Conservation (phyloP, 805 yeast species). For the Maudiozyma turicensis region DNA sequence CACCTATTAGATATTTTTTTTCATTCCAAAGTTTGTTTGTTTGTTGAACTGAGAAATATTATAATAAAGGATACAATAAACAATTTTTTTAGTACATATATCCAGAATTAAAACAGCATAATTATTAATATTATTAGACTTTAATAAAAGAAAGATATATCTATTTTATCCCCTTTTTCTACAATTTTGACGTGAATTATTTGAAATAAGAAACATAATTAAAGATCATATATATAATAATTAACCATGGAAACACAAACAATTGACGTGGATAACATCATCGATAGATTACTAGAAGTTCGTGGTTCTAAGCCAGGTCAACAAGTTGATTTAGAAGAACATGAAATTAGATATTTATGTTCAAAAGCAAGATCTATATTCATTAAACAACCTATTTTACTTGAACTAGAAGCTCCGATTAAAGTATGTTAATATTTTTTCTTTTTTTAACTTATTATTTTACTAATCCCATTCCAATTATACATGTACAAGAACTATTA, state of each 20-base stretch:
- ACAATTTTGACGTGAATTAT: too few relatives aligned
- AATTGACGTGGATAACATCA: constrained; percentile 93
- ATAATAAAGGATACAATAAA: too few relatives aligned
- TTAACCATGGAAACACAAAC: constrained; percentile 45
- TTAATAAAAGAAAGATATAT: too few relatives aligned
- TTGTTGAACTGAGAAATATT: too few relatives aligned
- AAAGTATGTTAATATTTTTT: constrained; percentile 43
- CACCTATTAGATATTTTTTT: too few relatives aligned
- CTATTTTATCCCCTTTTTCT: too few relatives aligned
- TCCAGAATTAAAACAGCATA: neutral
- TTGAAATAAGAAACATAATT: too few relatives aligned
- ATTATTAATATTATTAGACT: neutral
- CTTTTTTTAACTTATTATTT: neutral
- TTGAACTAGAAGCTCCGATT: constrained; percentile 95
- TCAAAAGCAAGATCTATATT: constrained; percentile 97
- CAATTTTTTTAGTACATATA: too few relatives aligned
- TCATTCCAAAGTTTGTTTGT: too few relatives aligned
- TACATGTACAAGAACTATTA: neutral
- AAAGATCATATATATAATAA: neutral
- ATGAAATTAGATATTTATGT: constrained; percentile 89
- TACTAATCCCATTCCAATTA: neutral
- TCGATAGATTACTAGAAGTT: constrained; percentile 92
- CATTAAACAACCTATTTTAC: constrained; percentile 91
- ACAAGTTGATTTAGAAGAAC: constrained; percentile 88
- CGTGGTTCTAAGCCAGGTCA: constrained; percentile 98